Conservation (phyloP, 495 filamentous ascomycete species). For the Rostrohypoxylon terebratum region DNA sequence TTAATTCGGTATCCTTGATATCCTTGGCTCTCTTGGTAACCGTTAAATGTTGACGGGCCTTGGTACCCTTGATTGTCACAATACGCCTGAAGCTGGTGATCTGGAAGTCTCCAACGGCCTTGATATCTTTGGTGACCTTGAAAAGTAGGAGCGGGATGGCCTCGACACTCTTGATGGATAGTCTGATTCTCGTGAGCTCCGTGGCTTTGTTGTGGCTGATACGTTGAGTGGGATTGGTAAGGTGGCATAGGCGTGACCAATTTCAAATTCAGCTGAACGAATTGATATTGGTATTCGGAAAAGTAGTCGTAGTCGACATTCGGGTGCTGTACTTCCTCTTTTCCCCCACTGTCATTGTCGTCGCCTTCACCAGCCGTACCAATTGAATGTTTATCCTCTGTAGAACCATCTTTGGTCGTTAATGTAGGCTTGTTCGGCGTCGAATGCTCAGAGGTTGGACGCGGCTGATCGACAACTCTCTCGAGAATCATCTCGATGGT, state of each 20-base stretch:
- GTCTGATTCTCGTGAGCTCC: neutral
- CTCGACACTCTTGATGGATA: neutral
- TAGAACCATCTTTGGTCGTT: neutral
- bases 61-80: neutral
- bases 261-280: neutral
- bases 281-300: neutral
- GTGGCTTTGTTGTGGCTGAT: neutral
- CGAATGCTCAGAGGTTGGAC: neutral
- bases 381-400: neutral
- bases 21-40: too few species aligned
- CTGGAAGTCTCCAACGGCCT: neutral
- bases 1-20: too few species aligned
- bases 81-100: neutral
- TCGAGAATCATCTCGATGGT: conserved; percentile 3
- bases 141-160: neutral
- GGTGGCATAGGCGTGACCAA: neutral
- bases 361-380: neutral
- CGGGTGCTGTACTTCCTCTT: neutral
- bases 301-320: neutral
- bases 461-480: neutral
- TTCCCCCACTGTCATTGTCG: neutral
- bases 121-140: neutral
- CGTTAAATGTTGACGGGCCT: neutral
- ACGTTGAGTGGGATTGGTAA: neutral
- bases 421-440: neutral